phyloP scores from a whole-genome alignment of 352 stramenopile species.

The Pythium myriotylum region DNA sequence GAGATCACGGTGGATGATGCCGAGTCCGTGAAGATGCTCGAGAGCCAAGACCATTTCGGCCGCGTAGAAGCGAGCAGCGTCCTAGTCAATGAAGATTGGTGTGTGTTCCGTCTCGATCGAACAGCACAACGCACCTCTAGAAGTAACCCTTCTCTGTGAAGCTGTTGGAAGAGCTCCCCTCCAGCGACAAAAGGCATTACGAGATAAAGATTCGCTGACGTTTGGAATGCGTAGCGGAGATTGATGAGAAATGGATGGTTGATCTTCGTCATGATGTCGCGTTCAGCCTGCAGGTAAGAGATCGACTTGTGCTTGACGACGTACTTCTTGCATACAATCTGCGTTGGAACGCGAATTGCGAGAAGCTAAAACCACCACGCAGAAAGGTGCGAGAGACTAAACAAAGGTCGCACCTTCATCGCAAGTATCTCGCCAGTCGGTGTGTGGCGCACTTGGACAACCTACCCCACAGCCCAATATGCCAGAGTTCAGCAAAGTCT shows the following conservation, averaged over 20 bases:
- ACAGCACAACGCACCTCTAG: slow-evolving; percentile 27
- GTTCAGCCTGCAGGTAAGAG: slow-evolving; percentile 74
- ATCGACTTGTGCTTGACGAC: slow-evolving; percentile 86
- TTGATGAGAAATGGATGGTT: slow-evolving; percentile 84
- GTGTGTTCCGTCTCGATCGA: too few species aligned
- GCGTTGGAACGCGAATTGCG: neutral
- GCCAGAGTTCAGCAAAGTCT: neutral
- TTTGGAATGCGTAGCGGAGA: slow-evolving; percentile 84
- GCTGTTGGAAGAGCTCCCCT: slow-evolving; percentile 48
- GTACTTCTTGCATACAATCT: slow-evolving; percentile 88
- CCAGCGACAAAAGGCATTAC: slow-evolving; percentile 68
- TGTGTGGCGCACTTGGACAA: slow-evolving; percentile 84
- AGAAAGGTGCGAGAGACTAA: neutral
- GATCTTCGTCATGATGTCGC: slow-evolving; percentile 89
- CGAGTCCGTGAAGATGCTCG: slow-evolving; percentile 71
- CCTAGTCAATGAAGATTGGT: slow-evolving; percentile 22
- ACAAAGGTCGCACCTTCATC: slow-evolving; percentile 62
- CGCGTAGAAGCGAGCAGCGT: slow-evolving; percentile 78
- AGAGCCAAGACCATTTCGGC: slow-evolving; percentile 85
- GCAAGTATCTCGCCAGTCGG: slow-evolving; percentile 74
- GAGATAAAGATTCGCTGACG: slow-evolving; percentile 77
- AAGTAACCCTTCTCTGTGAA: slow-evolving; percentile 42
- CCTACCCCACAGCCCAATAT: too few species aligned
- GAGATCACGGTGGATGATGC: slow-evolving; percentile 84
- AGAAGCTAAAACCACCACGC: neutral